Evolutionary conservation across 371 early-diverging fungal species (phyloP).

Genomic region (Coemansia sp.): DNA sequence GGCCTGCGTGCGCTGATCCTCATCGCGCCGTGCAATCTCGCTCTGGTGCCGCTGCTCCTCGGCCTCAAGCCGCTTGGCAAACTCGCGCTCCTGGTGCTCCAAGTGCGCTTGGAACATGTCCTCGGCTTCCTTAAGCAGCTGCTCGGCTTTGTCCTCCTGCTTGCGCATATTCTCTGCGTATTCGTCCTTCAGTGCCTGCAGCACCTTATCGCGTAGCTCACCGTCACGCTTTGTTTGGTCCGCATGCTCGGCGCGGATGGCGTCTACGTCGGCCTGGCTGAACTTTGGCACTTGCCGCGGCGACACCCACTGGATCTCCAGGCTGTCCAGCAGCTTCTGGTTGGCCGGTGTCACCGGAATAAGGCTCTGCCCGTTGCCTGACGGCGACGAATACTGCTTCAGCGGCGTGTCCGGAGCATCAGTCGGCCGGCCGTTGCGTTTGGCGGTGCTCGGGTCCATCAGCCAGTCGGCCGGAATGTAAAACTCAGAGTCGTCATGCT

Average conservation of each 20-base stretch:
- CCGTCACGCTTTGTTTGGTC: conserved; percentile 32
- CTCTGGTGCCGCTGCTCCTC: conserved; percentile 16
- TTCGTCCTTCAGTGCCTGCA: conserved; percentile 39
- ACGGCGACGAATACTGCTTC: conserved; percentile 6
- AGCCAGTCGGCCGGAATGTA: conserved; percentile 46
- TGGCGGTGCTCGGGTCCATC: conserved; percentile 31
- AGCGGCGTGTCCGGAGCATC: conserved; percentile 17
- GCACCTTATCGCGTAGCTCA: conserved; percentile 45
- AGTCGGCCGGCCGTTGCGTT: conserved; percentile 2
- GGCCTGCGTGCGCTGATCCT: conserved; percentile 20
- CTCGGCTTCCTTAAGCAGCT: conserved; percentile 22
- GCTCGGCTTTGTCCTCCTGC: conserved; percentile 33
- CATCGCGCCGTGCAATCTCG: conserved; percentile 31
- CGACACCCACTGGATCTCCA: conserved; percentile 49
- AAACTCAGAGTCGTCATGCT: conserved; percentile 19
- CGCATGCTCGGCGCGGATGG: conserved; percentile 24
- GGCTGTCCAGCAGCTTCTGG: conserved; percentile 44
- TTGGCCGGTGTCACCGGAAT: conserved; percentile 47
- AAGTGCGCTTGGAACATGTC: conserved; percentile 28
- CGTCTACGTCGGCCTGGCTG: conserved; percentile 42
- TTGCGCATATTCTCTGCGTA: conserved; percentile 37
- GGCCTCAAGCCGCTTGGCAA: conserved; percentile 20
- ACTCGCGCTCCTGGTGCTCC: conserved; percentile 30
- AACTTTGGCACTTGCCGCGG: conserved; percentile 47
- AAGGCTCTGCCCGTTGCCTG: conserved; percentile 13